phyloP scores from a whole-genome alignment of 306 rosid species.

The Oemleria cerasiformis region DNA sequence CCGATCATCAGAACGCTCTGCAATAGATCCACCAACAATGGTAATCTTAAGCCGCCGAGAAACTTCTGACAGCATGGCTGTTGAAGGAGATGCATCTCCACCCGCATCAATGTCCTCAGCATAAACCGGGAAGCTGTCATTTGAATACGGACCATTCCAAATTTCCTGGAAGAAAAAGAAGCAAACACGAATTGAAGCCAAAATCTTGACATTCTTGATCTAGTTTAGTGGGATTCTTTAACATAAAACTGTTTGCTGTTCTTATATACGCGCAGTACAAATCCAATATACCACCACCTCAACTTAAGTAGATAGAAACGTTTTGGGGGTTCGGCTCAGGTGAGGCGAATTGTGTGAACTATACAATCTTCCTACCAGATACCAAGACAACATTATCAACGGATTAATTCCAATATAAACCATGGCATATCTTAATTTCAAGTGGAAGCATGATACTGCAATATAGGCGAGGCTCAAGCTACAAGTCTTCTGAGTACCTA shows the following conservation, averaged over 20 bases:
- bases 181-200: conserved; percentile 1
- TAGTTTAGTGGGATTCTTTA: background rate
- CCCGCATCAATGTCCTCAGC: conserved; percentile 92
- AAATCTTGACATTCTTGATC: background rate
- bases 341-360: background rate
- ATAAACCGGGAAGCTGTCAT: conserved; percentile 72
- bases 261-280: background rate
- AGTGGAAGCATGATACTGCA: background rate
- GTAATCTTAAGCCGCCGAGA: conserved; percentile 68
- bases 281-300: no score
- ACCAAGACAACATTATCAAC: background rate
- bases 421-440: background rate
- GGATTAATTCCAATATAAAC: background rate
- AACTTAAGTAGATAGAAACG: background rate
- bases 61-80: conserved; percentile 82
- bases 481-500: background rate
- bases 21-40: conserved; percentile 87
- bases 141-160: conserved; percentile 92
- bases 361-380: background rate
- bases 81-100: conserved; percentile 85
- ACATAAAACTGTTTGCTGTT: background rate
- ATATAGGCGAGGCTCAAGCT: background rate
- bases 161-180: conserved; percentile 56
- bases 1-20: conserved; percentile 72
- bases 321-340: background rate